Base-by-base conservation (phyloP, 768 basidiomycete species). In the Inosperma sp. region DNA sequence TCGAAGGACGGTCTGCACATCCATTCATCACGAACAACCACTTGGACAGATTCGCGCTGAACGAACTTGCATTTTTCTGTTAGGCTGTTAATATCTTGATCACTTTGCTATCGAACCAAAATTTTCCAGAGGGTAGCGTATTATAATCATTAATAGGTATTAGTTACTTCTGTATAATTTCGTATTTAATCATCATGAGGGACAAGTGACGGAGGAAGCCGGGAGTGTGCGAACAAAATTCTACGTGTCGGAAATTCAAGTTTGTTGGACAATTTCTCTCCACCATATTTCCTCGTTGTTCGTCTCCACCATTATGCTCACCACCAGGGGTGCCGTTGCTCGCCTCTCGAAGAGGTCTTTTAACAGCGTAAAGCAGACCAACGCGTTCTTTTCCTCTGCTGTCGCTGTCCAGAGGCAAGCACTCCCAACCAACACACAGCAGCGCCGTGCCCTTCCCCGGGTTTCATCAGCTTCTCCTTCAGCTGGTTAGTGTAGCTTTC, bases 321-420 rank as follows among this genome's bases (percentile, higher is more conserved):
- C 86, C 72, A 76, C 87, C 62, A 87, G 89, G 71, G 86, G 87
- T 74, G 80, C 85, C 68, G 81, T 90, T 71, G 79, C 87, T 69
- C 89, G 90, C 72, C 77, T 93, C 71, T 87, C 90, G 55, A 86
- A 82, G 79, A 84, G 88, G 76, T 86, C 86, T 62, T 76, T 82
- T 67, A 83, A 82, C 68, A 81, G 73, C 68, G 80, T 83, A 61
- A 86, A 81, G 73, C 83, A 81, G 73, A 80, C 85, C 16, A 81
- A 75, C 70, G 83, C 87, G 66, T 85, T 89, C 74, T 86, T 91
- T 74, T 86, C 87, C 56, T 84, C 88, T 52, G 79, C 84, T 51
- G 71, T 81, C 54, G 76, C 82, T 65, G 66, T 79, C 59, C 79
- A 71, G 63, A 77, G 69, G 73, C 78, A 63, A 69, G 74, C 70